Base-by-base conservation (phyloP, 768 basidiomycete species). In the Melanogaster broomeanus region DNA sequence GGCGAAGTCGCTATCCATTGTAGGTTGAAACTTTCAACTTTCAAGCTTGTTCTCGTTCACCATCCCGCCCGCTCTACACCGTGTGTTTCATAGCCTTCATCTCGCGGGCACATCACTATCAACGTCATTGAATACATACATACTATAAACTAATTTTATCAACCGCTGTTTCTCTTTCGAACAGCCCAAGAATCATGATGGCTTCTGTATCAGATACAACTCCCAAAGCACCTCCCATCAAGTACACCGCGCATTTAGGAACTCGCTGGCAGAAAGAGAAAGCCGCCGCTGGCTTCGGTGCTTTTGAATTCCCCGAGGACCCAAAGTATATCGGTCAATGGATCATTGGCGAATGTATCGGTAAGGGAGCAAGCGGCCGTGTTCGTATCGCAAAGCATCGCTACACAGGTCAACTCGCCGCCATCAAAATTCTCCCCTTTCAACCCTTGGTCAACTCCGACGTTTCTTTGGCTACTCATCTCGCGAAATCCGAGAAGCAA, bases 361-460 rank as follows among this genome's bases (percentile, higher is more conserved):
- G 94, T 6, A 94, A 94, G 72, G 94, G 94, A 45, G 90, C 91
- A 28, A 91, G 89, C 60, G 94, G 94, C 64, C 90, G 92, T 49
- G 95, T 98, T 65, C 93, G 93, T 72, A 89, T 98, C 57, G 96
- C 93, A 19, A 85, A 84, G 58, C 94, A 98, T 67, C 79, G 81
- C 19, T 77, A 78, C 33, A 94, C 94, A 8, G 89, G 90, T 12
- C 87, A 95, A 66, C 88, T 94, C 65, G 95, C 96, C 45, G 96
- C 96, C 7, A 85, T 97, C 69, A 98, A 98, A 74, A 97, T 98
- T 52, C 84, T 98, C 24, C 93, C 94, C 10, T 77, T 93, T 25
- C 85, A 88, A 47, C 84, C 90, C 18, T 74, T 92, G 30, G 77
- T 88, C 60, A 82, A 78, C 64, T 89, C 90, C 33, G 82, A 90